phyloP scores from a whole-genome alignment of 2,329 filamentous ascomycete genomes.

The Xylaria sp. region DNA sequence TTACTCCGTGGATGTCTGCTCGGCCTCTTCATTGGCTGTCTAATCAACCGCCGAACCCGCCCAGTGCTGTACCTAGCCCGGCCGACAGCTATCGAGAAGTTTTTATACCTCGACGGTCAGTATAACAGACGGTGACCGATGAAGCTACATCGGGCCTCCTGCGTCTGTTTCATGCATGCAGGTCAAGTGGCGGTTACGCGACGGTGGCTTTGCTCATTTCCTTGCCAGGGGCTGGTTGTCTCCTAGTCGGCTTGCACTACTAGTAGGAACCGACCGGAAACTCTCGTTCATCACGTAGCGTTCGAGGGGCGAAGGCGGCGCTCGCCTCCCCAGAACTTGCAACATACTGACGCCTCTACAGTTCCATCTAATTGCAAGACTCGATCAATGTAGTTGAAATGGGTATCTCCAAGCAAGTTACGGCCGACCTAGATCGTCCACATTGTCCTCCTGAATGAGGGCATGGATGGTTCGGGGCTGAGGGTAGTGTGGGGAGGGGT shows the following conservation, averaged over 20 bases:
- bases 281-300: conserved; percentile 19
- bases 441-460: conserved; percentile 5
- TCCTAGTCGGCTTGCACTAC: conserved; percentile 4
- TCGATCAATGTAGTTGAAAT: neutral
- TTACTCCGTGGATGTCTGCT: conserved; percentile 19
- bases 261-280: conserved; percentile 28
- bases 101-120: conserved; percentile 19
- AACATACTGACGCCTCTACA: neutral
- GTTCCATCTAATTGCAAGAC: conserved; percentile 1
- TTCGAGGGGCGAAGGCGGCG: conserved; percentile 8
- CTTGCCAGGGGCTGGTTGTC: conserved; percentile 17
- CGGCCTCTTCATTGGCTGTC: conserved; percentile 26
- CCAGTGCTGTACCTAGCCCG: conserved; percentile 28
- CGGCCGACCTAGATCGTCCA: conserved; percentile 13
- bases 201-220: conserved; percentile 30
- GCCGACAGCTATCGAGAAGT: conserved; percentile 22
- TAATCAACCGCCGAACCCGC: conserved; percentile 39
- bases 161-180: conserved; percentile 47
- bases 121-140: conserved; percentile 40
- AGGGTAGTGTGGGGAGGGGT: conserved; percentile 32
- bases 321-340: conserved; percentile 28
- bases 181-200: conserved; percentile 45
- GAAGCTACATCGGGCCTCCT: conserved; percentile 43
- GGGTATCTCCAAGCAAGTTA: conserved; percentile 20
- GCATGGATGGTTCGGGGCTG: conserved; percentile 33